These are phyloP conservation scores for Bonia amplexicaulis DNA, from an alignment of 176 grass and related monocot genomes.

Conservation along the genomic window DNA sequence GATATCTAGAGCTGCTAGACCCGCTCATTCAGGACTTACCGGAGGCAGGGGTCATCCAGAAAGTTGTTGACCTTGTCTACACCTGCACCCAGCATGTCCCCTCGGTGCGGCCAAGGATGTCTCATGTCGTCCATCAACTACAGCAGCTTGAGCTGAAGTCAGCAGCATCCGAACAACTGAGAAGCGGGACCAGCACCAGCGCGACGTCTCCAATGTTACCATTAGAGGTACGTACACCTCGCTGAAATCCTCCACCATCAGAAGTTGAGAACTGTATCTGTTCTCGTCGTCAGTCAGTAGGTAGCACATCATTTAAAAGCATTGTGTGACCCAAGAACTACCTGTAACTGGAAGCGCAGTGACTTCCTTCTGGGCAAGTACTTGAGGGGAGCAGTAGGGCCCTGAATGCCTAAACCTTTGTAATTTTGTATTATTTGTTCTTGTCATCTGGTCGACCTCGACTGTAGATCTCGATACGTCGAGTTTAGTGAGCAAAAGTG, in stretches of 20 bases:
- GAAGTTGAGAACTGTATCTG: not conserved
- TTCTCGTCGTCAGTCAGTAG: not conserved
- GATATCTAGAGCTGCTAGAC: constrained; percentile 85
- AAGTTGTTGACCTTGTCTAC: constrained; percentile 85
- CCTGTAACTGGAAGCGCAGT: not conserved
- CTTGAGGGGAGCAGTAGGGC: not conserved
- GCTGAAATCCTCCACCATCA: constrained; percentile 17
- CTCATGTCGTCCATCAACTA: constrained; percentile 90
- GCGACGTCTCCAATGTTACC: constrained; percentile 84
- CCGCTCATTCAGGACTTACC: constrained; percentile 78
- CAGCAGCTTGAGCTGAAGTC: constrained; percentile 79
- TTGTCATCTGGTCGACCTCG: not conserved
- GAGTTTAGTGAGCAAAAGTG: not conserved
- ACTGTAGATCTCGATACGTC: not conserved
- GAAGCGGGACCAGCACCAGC: constrained; percentile 87
- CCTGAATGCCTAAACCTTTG: not conserved
- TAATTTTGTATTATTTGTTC: not conserved
- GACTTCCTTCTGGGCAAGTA: constrained; percentile 2
- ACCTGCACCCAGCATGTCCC: constrained; percentile 95
- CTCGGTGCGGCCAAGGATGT: constrained; percentile 92
- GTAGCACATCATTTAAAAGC: not conserved
- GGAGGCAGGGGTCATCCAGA: constrained; percentile 73
- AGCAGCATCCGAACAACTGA: constrained; percentile 53
- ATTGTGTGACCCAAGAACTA: constrained; percentile 1
- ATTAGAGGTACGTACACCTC: constrained; percentile 74